Conservation (phyloP, 257 asterid genomes). For the Buddleja alternifolia region DNA sequence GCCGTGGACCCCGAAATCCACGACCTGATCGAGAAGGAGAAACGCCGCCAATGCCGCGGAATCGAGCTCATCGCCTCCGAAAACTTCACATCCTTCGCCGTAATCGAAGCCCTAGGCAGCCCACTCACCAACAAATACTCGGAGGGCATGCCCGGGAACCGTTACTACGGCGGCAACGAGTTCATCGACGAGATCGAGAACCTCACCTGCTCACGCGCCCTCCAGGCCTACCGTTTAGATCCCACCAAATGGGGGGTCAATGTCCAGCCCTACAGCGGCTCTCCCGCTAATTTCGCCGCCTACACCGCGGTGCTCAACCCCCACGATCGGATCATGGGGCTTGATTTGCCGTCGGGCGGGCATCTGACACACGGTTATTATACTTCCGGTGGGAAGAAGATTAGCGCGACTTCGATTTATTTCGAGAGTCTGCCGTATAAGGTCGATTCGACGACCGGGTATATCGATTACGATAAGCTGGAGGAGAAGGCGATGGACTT, state of each 20-base stretch:
- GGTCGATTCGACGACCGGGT: constrained; percentile 78
- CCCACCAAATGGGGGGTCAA: constrained; percentile 71
- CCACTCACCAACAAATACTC: constrained; percentile 67
- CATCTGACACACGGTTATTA: constrained; percentile 84
- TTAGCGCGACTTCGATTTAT: constrained; percentile 85
- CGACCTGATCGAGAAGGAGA: constrained; percentile 67
- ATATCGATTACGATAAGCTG: constrained; percentile 82
- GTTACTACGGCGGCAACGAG: constrained; percentile 69
- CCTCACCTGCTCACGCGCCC: constrained; percentile 67
- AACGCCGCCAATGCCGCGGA: constrained; percentile 71
- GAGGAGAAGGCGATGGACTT: constrained; percentile 81
- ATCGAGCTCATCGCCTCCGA: constrained; percentile 82
- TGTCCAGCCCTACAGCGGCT: constrained; percentile 77
- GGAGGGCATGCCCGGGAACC: constrained; percentile 67
- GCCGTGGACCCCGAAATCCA: constrained; percentile 57
- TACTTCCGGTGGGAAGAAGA: constrained; percentile 87
- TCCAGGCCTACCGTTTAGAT: constrained; percentile 62
- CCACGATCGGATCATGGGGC: constrained; percentile 82
- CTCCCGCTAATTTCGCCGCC: constrained; percentile 81
- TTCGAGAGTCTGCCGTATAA: constrained; percentile 93
- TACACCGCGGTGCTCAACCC: constrained; percentile 81
- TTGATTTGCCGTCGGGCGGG: constrained; percentile 86
- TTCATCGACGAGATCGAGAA: constrained; percentile 67
- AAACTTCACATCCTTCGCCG: constrained; percentile 83
- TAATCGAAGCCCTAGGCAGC: constrained; percentile 65